A percentile compares a stretch with the other conserved stretches of the same genome.
Evolutionary conservation across 345 rosid genomes (phyloP).

Genomic region (Lenwebbia sp.): DNA sequence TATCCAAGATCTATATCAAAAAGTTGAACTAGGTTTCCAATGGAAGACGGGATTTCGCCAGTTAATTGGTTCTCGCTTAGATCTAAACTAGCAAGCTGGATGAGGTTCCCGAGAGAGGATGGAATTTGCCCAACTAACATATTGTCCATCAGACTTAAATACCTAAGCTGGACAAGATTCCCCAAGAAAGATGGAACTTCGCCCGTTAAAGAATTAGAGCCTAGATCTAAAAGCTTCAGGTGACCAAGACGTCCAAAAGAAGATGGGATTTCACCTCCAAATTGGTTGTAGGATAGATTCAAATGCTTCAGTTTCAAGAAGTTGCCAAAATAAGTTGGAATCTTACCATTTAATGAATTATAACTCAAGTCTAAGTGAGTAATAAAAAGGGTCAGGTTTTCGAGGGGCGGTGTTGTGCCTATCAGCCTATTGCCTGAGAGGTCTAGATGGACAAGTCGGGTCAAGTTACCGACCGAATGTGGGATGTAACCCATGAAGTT

Average conservation of each 20-base stretch:
- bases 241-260: neutral
- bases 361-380: neutral
- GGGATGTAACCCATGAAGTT: neutral
- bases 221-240: neutral
- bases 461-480: neutral
- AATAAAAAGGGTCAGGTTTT: neutral
- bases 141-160: neutral
- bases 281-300: neutral
- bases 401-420: neutral
- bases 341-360: rapidly evolving
- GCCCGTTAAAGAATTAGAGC: neutral
- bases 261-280: neutral
- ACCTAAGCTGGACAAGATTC: neutral
- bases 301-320: neutral
- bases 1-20: neutral
- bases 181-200: neutral
- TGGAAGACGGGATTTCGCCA: neutral
- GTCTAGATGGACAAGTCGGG: neutral
- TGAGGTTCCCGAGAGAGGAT: neutral
- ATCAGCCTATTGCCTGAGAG: neutral
- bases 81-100: neutral
- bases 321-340: neutral
- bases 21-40: neutral
- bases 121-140: neutral
- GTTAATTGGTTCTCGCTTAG: neutral